A percentile compares a stretch with the other conserved stretches of the same genome.
phyloP scores from a whole-genome alignment of 2,329 filamentous ascomycete genomes.

The Thielaviopsis euricoi region DNA sequence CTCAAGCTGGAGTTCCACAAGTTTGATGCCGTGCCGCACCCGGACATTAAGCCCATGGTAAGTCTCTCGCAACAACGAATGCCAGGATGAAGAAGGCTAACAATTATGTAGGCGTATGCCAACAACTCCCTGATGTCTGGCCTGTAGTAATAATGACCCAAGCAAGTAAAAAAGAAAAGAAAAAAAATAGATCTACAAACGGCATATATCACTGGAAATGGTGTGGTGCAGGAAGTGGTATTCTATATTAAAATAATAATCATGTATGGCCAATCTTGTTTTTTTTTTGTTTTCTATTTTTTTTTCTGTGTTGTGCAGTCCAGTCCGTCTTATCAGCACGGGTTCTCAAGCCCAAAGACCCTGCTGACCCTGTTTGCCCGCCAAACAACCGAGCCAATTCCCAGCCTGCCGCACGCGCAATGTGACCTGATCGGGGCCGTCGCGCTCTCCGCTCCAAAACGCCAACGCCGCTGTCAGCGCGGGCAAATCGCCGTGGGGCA shows the following conservation, averaged over 20 bases:
- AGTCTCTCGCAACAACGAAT: constrained; percentile 14
- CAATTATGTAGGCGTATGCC: constrained; percentile 52
- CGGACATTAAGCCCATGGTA: constrained; percentile 85
- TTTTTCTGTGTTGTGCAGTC: too few species aligned
- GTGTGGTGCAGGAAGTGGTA: neutral
- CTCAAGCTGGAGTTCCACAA: constrained; percentile 85
- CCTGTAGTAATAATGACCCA: neutral
- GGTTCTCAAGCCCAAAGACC: constrained; percentile 25
- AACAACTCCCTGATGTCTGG: constrained; percentile 61
- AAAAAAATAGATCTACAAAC: neutral
- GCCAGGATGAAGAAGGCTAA: neutral
- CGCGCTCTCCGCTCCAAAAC: constrained; percentile 39
- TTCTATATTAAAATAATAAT: neutral
- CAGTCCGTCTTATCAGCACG: too few species aligned
- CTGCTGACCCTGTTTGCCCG: constrained; percentile 30
- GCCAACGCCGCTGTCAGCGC: constrained; percentile 48
- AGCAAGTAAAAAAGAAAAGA: neutral
- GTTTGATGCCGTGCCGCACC: constrained; percentile 93
- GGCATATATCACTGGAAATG: neutral
- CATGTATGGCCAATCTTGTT: neutral
- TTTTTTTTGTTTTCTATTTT: too few species aligned
- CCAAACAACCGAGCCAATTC: constrained; percentile 46
- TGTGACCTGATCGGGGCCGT: constrained; percentile 28
- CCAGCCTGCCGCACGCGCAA: constrained; percentile 41
- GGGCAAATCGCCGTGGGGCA: constrained; percentile 43